Base-by-base conservation (phyloP, 2,329 filamentous ascomycete genomes). In the Aquanectria penicillioides region DNA sequence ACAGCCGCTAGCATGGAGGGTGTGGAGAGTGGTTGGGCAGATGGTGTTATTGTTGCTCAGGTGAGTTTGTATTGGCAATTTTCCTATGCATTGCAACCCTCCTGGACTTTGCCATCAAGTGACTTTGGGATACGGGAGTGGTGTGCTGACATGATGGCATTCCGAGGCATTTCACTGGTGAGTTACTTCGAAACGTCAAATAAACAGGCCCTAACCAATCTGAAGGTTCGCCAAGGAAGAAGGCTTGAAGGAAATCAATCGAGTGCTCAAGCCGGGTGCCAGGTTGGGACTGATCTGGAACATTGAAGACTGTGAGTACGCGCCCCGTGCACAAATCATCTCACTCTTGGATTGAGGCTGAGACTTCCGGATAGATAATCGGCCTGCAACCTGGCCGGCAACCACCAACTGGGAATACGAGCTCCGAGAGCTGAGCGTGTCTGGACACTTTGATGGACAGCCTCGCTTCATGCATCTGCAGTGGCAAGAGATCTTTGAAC, bases 231-330 rank as follows among this genome's bases (percentile, higher is more conserved):
- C 89, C 33, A 90, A 83, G 50, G 75, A 82, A 36, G 81, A 85
- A 29, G 79, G 89, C 0, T 75, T 93, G 23, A 74, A 78, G 40
- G 89, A 92, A 66, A 89, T 93, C n/a, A 82, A 86, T 64, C 83
- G 89, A 41, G 82, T 90, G 0, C 75, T 93, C 43, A 83, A 83
- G 67, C 86, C 86, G 1, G 82, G 82, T 6, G 84, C 83, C 6
- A 79, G 80, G 23, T 78, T 93, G 23, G 89, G 86, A 12, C 74
- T 91, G 72, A 87, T 93, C 50, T 93, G 90, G 90, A 92, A 92
- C 66, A 79, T 89, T 58, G 89, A 92, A 71, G 87, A 90, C 63
- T 91, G 88, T 89, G 75, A 69, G 82, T 12, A 25, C 17, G 8
- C 34, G 40, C 18, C 12, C 7, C 9, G n/a, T 15, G 36, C 11